Evolutionary conservation across 192 early-diverging fungal genomes (phyloP), one percentile per base, ranked within the genome.

Genomic region (Phycomyces nitens): DNA sequence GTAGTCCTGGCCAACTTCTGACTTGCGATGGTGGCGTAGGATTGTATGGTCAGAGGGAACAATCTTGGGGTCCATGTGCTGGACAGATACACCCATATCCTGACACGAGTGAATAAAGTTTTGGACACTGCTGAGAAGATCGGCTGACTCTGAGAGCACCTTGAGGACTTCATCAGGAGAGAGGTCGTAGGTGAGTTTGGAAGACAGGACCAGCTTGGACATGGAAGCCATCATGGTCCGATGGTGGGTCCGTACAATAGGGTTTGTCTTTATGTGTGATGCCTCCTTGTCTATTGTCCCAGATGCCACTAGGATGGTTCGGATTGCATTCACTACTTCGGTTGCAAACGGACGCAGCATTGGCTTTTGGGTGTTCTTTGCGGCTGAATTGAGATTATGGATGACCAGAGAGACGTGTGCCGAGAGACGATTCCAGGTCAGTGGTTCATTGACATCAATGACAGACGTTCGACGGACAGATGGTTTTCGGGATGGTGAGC

Each of bases 271-370:
- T 63, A 91, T 84, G 12, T 81, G 76, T 2, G 82, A 77, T 0
- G 86, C 82, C 23, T 94, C 89, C 51, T 84, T 86, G 21, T 84
- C 84, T 0, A 88, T 78, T 0, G 87, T 83, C 27, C 86, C 89
- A 6, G 91, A 94, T n/a, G 89, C 81, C 41, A 87, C 86, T 26
- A 98, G 79, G 82, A 97, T 90, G 11, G 86, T 84, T 22, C 94
- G 85, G 57, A 98, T 88, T 38, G 89, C 84, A 21, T 87, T 78
- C 7, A 97, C 87, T 5, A 95, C 76, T 51, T 74, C 62, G 29
- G 79, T 70, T 26, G 89, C 74, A 64, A 84, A 80, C 1, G 61
- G 47, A 16, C 88, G 59, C 68, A 82, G 92, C 23, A 80, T 68
- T 44, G 73, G 70, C 61, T 82, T 87, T 66, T 78, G 72, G 39